phyloP scores from a whole-genome alignment of 768 basidiomycete species.

The Tricholoma sp. region DNA sequence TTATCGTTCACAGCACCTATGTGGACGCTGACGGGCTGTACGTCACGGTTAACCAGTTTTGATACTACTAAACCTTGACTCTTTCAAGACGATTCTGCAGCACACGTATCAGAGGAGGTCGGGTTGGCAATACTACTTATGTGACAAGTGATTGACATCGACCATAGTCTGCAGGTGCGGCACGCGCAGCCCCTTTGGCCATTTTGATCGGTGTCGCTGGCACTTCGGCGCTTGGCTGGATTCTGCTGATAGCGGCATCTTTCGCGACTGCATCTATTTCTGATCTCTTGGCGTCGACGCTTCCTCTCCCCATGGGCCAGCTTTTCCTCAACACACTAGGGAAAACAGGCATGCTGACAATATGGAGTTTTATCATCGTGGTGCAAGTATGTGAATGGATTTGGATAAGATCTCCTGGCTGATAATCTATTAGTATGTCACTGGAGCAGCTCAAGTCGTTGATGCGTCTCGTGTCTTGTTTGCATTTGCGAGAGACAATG shows the following conservation, averaged over 20 bases:
- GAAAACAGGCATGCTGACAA: conserved; percentile 64
- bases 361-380: conserved; percentile 69
- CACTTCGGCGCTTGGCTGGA: conserved; percentile 61
- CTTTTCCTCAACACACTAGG: conserved; percentile 62
- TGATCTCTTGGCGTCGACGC: conserved; percentile 38
- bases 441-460: conserved; percentile 69
- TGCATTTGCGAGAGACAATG: conserved; percentile 71
- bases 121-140: neutral
- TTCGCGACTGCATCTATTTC: conserved; percentile 56
- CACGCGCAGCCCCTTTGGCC: conserved; percentile 60
- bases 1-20: conserved; percentile 70
- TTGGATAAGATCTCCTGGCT: neutral
- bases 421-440: conserved; percentile 47
- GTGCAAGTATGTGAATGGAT: conserved; percentile 30
- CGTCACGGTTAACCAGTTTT: conserved; percentile 16
- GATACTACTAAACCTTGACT: neutral
- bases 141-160: neutral
- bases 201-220: conserved; percentile 59
- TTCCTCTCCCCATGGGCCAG: conserved; percentile 71
- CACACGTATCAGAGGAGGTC: conserved; percentile 65
- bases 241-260: conserved; percentile 60
- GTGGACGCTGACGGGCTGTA: conserved; percentile 79
- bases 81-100: conserved; percentile 63
- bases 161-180: conserved; percentile 48
- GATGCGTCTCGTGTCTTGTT: conserved; percentile 75